A percentile compares a stretch with the other conserved stretches of the same genome.
phyloP scores from a whole-genome alignment of 2,329 filamentous ascomycete species.

The Emmonsiellopsis sp. region DNA sequence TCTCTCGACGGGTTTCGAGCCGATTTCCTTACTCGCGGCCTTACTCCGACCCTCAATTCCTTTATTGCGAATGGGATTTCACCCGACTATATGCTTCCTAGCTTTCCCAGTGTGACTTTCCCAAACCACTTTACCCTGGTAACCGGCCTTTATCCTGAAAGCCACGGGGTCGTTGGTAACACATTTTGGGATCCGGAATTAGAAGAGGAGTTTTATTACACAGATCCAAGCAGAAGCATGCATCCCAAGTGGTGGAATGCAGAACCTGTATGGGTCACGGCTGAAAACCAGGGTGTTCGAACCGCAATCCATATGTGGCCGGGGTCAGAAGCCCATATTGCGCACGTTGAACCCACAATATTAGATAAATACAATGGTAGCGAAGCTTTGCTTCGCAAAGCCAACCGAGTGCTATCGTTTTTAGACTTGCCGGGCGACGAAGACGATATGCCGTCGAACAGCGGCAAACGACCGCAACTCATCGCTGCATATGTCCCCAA shows the following conservation, averaged over 20 bases:
- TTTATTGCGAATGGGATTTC: conserved; percentile 79
- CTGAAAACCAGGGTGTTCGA: conserved; percentile 69
- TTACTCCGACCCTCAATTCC: conserved; percentile 73
- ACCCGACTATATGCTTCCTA: conserved; percentile 84
- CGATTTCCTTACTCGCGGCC: conserved; percentile 73
- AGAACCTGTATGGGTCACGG: conserved; percentile 89
- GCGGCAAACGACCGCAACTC: conserved; percentile 66
- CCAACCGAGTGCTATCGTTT: conserved; percentile 68
- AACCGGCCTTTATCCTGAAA: conserved; percentile 85
- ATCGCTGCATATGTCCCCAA: conserved; percentile 93
- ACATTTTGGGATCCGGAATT: conserved; percentile 82
- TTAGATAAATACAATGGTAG: conserved; percentile 77
- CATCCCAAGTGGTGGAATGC: conserved; percentile 90
- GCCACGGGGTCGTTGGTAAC: conserved; percentile 88
- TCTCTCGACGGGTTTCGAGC: conserved; percentile 94
- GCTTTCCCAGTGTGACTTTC: conserved; percentile 93
- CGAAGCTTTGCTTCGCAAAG: conserved; percentile 66
- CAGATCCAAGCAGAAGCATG: conserved; percentile 64
- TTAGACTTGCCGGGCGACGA: conserved; percentile 73
- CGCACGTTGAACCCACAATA: conserved; percentile 64
- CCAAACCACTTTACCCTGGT: conserved; percentile 92
- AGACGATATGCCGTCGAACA: conserved; percentile 33
- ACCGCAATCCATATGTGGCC: conserved; percentile 98
- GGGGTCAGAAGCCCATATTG: conserved; percentile 80
- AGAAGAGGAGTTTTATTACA: conserved; percentile 78